These are phyloP conservation scores for Nakazawaea wyomingensis DNA, from an alignment of 805 yeast species.

Conservation along the genomic window DNA sequence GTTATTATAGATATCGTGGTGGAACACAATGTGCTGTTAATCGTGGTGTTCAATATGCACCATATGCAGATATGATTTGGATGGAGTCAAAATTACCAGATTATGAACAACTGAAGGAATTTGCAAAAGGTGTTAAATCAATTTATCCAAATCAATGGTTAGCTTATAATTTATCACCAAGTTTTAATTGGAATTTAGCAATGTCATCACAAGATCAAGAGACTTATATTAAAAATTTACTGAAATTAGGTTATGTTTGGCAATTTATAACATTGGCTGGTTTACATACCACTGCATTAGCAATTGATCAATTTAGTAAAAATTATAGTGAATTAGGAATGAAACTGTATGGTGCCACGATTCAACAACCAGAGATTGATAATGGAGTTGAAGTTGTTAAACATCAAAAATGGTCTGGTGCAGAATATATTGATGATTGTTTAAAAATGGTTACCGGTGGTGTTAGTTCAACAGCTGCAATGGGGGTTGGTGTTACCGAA, in stretches of 20 bases:
- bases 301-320: conserved; percentile 78
- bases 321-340: conserved; percentile 79
- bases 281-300: conserved; percentile 91
- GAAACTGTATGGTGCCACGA: conserved; percentile 89
- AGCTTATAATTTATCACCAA: conserved; percentile 94
- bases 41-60: conserved; percentile 93
- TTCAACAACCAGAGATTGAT: conserved; percentile 85
- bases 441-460: conserved; percentile 92
- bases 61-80: conserved; percentile 94
- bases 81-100: conserved; percentile 97
- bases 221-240: conserved; percentile 83
- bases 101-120: conserved; percentile 88
- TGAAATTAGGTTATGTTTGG: conserved; percentile 90
- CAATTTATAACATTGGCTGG: conserved; percentile 98
- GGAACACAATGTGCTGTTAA: conserved; percentile 97
- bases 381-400: conserved; percentile 90
- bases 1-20: conserved; percentile 92
- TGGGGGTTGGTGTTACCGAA: conserved; percentile 98
- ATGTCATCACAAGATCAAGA: conserved; percentile 84
- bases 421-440: conserved; percentile 89
- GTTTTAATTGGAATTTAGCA: conserved; percentile 96
- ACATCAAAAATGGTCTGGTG: conserved; percentile 99
- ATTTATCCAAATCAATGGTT: conserved; percentile 89
- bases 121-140: conserved; percentile 84
- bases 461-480: conserved; percentile 91